Conservation (phyloP, 2,329 filamentous ascomycete species). For the Ceratocystis colombiana region DNA sequence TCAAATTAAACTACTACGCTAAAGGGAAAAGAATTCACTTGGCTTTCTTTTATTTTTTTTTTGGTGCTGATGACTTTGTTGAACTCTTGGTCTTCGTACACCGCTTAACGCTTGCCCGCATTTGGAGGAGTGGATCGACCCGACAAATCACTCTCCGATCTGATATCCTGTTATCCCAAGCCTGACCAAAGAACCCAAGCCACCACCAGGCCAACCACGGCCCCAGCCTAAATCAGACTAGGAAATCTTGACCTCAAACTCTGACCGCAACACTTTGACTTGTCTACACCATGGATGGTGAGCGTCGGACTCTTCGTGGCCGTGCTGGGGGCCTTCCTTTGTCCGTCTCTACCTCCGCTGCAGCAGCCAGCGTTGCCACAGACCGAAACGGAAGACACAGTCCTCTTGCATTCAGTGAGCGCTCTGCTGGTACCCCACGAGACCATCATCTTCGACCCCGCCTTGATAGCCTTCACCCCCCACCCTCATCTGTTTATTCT, state of each 20-base stretch:
- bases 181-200: neutral
- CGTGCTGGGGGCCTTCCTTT: slow-evolving; percentile 14
- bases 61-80: too few relatives aligned
- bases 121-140: neutral
- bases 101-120: neutral
- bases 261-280: neutral
- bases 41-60: too few relatives aligned
- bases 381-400: slow-evolving; percentile 16
- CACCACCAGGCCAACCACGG: neutral
- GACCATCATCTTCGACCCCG: slow-evolving; percentile 16
- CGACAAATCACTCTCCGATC: neutral
- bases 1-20: slow-evolving; percentile 17
- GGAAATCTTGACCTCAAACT: neutral
- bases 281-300: slow-evolving; percentile 20
- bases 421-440: neutral
- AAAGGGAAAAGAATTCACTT: neutral
- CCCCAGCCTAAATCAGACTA: neutral
- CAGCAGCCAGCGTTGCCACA: neutral
- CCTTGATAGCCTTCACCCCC: neutral
- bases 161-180: neutral
- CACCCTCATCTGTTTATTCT: slow-evolving; percentile 1
- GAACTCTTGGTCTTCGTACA: neutral
- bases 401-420: neutral
- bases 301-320: slow-evolving; percentile 23
- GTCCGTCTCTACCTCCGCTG: slow-evolving; percentile 14